Base-by-base conservation (phyloP, 2,329 filamentous ascomycete genomes). In the Thielaviopsis euricoi region DNA sequence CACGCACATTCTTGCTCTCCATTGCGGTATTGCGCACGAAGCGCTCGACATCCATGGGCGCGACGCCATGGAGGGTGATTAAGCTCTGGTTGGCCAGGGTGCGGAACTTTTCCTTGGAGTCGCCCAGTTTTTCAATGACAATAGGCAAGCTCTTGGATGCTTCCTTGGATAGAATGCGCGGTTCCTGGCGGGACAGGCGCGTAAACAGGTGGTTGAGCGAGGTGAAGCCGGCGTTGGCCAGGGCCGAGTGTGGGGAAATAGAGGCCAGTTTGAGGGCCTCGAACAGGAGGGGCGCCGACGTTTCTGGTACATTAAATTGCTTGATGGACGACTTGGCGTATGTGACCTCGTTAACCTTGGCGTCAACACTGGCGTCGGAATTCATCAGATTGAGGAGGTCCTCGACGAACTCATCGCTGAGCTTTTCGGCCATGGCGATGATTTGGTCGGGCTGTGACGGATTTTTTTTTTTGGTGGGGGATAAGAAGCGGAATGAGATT, bases 131-230 rank as follows among this genome's bases (percentile, higher is more conserved):
- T 59, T 96, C 91, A 58, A 89, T 74, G 57, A 96, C 77, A 52
- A 90, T 70, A 3, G 87, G 81, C 61, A 93, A 78, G 9, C 89
- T 83, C 62, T 81, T 78, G 54, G 79, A 77, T 2, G 83, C 83
- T 68, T 95, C 79, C 63, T 85, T 84, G 61, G 81, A 72, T 60
- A 89, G 74, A 62, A 81, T 76, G 66, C 85, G 86, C 61, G 88
- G 83, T 58, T 94, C 87, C 71, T 96, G 91, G 60, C 91, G 83
- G 61, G 83, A 85, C 60, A 96, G 76, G 59, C 91, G 84, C 67
- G 91, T 94, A 64, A 95, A 76, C 62, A 95, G 79, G 69, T 96
- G 90, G 64, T 86, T 87, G 60, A 96, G 80, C 2, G 88, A 88
- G 3, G 89, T 91, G 69, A 95, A 91, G 60, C 87, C 89, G 56